These are phyloP conservation scores for Flaveria sonorensis DNA, from an alignment of 129 eudicot species.

Conservation along the genomic window DNA sequence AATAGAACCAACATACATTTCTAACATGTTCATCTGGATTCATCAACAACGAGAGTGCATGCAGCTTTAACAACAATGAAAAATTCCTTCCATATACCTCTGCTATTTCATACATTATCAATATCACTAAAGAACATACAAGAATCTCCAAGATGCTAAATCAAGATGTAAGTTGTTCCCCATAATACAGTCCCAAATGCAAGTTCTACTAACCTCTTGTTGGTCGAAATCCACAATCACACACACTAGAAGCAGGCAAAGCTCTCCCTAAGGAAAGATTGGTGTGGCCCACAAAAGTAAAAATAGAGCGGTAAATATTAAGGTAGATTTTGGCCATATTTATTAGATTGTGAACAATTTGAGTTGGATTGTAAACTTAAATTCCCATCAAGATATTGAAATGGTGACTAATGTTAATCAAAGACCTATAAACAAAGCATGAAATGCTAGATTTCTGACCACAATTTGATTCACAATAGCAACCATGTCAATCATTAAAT, in stretches of 20 bases:
- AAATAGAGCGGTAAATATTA: not conserved
- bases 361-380: not conserved
- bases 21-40: not conserved
- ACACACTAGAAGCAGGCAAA: not conserved
- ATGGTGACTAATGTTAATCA: not conserved
- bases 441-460: not conserved
- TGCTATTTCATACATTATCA: not conserved
- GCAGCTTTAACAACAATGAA: not conserved
- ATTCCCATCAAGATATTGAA: not conserved
- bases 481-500: not conserved
- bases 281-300: not conserved
- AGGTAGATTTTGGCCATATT: not conserved
- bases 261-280: not conserved
- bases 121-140: not conserved
- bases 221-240: not conserved
- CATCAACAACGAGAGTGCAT: not conserved
- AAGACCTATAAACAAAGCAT: slow-evolving; percentile 2
- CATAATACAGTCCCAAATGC: not conserved
- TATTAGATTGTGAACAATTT: not conserved
- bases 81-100: not conserved
- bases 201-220: not conserved
- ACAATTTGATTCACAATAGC: not conserved
- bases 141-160: not conserved
- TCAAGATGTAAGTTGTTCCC: not conserved
- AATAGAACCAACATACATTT: not conserved